These are phyloP conservation scores for Nakazawaea pomicola DNA, from an alignment of 805 yeast species.

Conservation along the genomic window DNA sequence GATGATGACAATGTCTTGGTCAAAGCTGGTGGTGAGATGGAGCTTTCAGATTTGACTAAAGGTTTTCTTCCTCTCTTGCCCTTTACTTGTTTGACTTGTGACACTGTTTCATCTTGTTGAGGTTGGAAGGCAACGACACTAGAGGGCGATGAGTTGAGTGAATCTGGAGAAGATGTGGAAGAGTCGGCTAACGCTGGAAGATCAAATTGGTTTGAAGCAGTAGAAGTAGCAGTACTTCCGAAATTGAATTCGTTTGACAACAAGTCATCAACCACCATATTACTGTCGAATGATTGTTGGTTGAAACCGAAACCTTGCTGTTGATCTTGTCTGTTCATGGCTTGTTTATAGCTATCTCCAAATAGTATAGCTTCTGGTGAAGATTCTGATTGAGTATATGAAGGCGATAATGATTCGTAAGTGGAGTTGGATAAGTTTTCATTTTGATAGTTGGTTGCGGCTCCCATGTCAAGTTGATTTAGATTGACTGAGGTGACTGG, in stretches of 20 bases:
- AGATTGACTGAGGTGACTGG: constrained; percentile 5
- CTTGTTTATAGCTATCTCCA: constrained; percentile 7
- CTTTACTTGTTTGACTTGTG: background rate
- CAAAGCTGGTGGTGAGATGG: background rate
- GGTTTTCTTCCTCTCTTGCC: constrained; percentile 10
- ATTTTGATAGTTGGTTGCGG: background rate
- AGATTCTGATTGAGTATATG: constrained; percentile 27
- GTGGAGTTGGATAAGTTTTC: constrained; percentile 8
- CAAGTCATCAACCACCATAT: constrained; percentile 9
- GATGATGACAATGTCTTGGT: constrained; percentile 5
- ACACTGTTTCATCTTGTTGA: background rate
- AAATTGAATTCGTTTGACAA: constrained; percentile 5
- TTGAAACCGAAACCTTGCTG: background rate
- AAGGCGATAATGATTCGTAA: constrained; percentile 25
- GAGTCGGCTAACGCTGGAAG: constrained; percentile 1
- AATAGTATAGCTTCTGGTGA: constrained; percentile 31
- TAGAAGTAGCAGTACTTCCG: background rate
- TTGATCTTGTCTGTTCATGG: background rate
- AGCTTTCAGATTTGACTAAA: constrained; percentile 2
- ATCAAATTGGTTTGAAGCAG: constrained; percentile 3
- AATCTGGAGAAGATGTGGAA: constrained; percentile 11
- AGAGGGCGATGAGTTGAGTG: constrained; percentile 5
- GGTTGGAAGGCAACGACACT: constrained; percentile 1
- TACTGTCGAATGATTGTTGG: constrained; percentile 2
- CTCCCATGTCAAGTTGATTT: constrained; percentile 7